Evolutionary conservation across 768 basidiomycete genomes (phyloP).

Genomic region (Brasilioporus rufonigricans): DNA sequence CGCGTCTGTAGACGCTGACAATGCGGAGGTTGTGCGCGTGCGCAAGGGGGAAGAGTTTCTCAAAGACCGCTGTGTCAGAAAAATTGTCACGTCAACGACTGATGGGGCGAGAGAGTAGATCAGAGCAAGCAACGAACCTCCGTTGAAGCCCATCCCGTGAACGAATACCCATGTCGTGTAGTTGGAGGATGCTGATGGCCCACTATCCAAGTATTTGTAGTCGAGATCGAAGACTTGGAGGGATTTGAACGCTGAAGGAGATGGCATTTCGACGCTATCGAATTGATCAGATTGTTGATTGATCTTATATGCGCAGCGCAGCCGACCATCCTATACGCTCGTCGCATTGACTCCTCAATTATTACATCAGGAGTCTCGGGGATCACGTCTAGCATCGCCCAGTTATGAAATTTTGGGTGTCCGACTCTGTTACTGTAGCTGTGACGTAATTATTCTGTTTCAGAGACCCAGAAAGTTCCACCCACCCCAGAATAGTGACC

Average conservation of each 20-base stretch:
- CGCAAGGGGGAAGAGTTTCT: constrained; percentile 25
- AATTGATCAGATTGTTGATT: not conserved
- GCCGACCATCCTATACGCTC: not conserved
- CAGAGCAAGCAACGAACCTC: constrained; percentile 6
- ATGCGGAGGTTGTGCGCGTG: constrained; percentile 20
- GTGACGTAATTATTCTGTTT: too few relatives aligned
- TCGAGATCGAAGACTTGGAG: constrained; percentile 16
- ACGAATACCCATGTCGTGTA: constrained; percentile 24
- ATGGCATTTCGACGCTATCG: not conserved
- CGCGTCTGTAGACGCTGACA: constrained; percentile 26
- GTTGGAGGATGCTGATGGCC: constrained; percentile 13
- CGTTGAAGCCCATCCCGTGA: constrained; percentile 23
- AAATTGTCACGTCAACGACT: not conserved
- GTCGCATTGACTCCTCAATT: too few relatives aligned
- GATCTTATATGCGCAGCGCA: too few relatives aligned
- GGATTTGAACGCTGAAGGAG: not conserved
- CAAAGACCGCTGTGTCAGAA: not conserved
- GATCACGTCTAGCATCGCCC: too few relatives aligned
- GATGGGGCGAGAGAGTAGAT: not conserved
- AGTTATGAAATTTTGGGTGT: too few relatives aligned
- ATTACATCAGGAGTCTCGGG: too few relatives aligned
- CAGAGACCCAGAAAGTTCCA: too few relatives aligned
- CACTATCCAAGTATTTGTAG: constrained; percentile 25
- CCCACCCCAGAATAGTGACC: too few relatives aligned
- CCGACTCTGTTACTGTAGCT: too few relatives aligned